Evolutionary conservation across 106 monocot species (phyloP), one percentile per base, ranked within the genome.

Genomic region (Iris macrosiphon): DNA sequence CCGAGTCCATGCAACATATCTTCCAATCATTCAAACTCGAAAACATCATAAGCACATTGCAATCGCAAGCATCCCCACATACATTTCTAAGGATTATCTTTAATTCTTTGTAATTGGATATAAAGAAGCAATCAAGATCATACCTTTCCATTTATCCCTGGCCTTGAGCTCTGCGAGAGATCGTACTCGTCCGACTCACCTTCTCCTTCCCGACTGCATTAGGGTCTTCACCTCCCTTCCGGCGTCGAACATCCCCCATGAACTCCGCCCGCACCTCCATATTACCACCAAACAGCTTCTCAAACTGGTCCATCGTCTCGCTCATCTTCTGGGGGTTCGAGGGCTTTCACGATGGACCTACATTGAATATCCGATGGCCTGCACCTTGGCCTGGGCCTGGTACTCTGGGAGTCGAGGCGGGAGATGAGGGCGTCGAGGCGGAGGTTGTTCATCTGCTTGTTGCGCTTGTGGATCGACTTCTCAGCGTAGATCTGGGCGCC

Each of bases 181-280:
- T 69, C 69, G 26, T 69, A 59, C 51, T 68, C 69, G 23, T 69
- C 69, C 2, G 53, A 60, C 60, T 53, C 43, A 61, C 61, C 31
- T 60, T 61, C 61, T 69, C 69, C 61, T 61, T 69, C 4, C 40
- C 47, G 7, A 28, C 49, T 49, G 49, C 49, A 49, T 49, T 28
- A 49, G 29, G 15, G 28, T 49, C 28, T 49, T 49, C 14, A 49
- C 49, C 13, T 49, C 49, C 40, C 32, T 28, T 69, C 69, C 0
- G 69, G 69, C 7, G 69, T 69, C 12, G 69, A 69, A 7, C 60
- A 43, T 52, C 51, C 52, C 61, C 69, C 69, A 69, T 69, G 53
- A 69, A 69, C 69, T 69, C 69, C 19, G 69, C 69, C 60, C 61
- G 69, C 16, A 69, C 69, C 61, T 69, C 69, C 68, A 68, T 68